These are phyloP conservation scores for Coleophoma eucalyptorum DNA, from an alignment of 2,329 filamentous ascomycete species.

Conservation along the genomic window DNA sequence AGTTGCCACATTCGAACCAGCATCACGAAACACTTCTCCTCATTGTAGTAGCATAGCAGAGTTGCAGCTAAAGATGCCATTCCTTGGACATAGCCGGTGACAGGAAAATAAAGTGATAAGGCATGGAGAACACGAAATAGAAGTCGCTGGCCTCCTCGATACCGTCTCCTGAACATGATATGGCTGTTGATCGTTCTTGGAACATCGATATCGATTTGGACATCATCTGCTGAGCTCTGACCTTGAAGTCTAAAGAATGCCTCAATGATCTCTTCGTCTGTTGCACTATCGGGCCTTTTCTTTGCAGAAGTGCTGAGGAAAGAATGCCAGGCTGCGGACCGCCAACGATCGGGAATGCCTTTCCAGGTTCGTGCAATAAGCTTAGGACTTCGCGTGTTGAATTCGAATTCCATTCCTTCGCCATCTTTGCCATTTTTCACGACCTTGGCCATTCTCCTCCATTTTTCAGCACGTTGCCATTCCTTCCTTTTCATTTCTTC, in stretches of 20 bases:
- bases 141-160: conserved; percentile 86
- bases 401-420: conserved; percentile 66
- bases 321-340: conserved; percentile 88
- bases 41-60: conserved; percentile 92
- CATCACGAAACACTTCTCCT: conserved; percentile 94
- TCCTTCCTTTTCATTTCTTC: conserved; percentile 60
- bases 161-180: conserved; percentile 93
- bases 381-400: conserved; percentile 79
- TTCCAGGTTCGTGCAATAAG: conserved; percentile 94
- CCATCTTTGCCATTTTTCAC: conserved; percentile 45
- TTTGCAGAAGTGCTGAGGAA: conserved; percentile 79
- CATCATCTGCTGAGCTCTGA: conserved; percentile 78
- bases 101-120: conserved; percentile 84
- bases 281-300: conserved; percentile 53
- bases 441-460: conserved; percentile 62
- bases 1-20: conserved; percentile 90
- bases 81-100: conserved; percentile 93
- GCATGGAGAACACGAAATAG: conserved; percentile 91
- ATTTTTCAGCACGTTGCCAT: conserved; percentile 60
- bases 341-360: conserved; percentile 94
- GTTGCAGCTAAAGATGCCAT: conserved; percentile 95
- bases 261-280: conserved; percentile 68
- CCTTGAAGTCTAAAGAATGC: conserved; percentile 71
- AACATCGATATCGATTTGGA: conserved; percentile 96
- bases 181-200: conserved; percentile 91